Percentiles rank a stretch among this genome's conserved stretches.
Conservation (phyloP, 2,329 filamentous ascomycete species). For the Colletotrichum horii region DNA sequence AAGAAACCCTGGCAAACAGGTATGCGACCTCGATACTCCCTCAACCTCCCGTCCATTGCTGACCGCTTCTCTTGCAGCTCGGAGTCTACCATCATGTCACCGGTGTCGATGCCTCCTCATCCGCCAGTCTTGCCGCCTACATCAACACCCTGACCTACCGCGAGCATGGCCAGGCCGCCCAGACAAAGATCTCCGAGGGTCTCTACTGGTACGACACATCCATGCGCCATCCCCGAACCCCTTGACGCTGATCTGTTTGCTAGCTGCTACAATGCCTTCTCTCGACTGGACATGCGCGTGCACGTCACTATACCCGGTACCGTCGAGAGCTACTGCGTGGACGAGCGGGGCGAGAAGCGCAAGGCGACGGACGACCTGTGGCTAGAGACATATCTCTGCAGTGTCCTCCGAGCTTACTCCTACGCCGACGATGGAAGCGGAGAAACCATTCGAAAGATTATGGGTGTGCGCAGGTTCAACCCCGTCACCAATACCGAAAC, state of each 20-base stretch:
- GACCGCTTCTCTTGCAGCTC: slow-evolving; percentile 54
- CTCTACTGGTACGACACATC: slow-evolving; percentile 75
- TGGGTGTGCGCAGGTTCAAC: slow-evolving; percentile 96
- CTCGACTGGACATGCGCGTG: slow-evolving; percentile 95
- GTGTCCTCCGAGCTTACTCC: slow-evolving; percentile 90
- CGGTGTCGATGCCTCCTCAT: slow-evolving; percentile 95
- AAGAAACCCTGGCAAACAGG: slow-evolving; percentile 62
- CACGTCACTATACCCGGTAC: slow-evolving; percentile 96
- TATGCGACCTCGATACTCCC: slow-evolving; percentile 28
- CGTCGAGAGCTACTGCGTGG: slow-evolving; percentile 96
- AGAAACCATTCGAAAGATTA: slow-evolving; percentile 93
- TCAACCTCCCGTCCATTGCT: slow-evolving; percentile 7
- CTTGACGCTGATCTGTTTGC: neutral
- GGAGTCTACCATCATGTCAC: slow-evolving; percentile 98
- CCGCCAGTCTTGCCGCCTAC: slow-evolving; percentile 94
- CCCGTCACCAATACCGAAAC: slow-evolving; percentile 98
- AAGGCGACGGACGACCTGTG: slow-evolving; percentile 93
- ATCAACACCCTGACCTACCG: slow-evolving; percentile 97
- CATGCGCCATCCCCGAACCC: slow-evolving; percentile 35
- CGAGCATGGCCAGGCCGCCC: slow-evolving; percentile 73
- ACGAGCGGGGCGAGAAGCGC: slow-evolving; percentile 94
- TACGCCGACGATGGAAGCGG: slow-evolving; percentile 96
- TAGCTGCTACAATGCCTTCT: slow-evolving; percentile 98
- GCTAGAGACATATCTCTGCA: slow-evolving; percentile 97
- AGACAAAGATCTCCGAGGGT: slow-evolving; percentile 88